Base-by-base conservation (phyloP, 345 rosid species). In the Euphorbia peplus region DNA sequence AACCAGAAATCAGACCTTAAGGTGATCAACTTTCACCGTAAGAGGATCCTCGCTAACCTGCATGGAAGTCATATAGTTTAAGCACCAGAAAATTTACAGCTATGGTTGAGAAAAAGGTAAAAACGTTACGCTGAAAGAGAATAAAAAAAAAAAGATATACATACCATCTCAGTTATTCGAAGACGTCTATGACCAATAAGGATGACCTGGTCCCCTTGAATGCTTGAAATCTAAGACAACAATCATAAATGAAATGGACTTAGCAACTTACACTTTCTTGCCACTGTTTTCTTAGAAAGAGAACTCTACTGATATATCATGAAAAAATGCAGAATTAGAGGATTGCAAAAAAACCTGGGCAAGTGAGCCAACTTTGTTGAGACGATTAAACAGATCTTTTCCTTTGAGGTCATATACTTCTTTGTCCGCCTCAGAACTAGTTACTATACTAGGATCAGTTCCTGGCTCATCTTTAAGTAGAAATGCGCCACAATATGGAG, bases 401-500 rank as follows among this genome's bases (percentile, higher is more conserved):
- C 99, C 99, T 82, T 86, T 90, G 32, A 95, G 79, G 11, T 87
- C 93, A 56, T 69, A 70, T 24, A 83, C 73, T 66, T 73, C 84
- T 85, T 91, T 95, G 52, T 91, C 98, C 32, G 85, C 42, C 57
- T 92, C 97, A 57, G 90, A 70, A 67, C 81, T 81, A 54, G 92
- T 76, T 76, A 83, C 84, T 60, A 75, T 54, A 64, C 77, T 81
- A 69, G 96, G 76, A 82, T 92, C 98, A 73, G 83, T 68, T 57
- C 81, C 90, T 8, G 88, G 80, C 66, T 87, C 96, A 81, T 95
- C 98, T 84, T 95, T 92, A 44, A 95, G 74, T 82, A 95, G 98
- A 83, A 95, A 92, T 26, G 99, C 96, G 59, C 99, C 97, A 21
- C 93, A 92, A 82, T 95, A 95, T 8, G 99, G 99, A 66, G 99